These are phyloP conservation scores for Rhodotorula sp. DNA, from an alignment of 1,284 basidiomycete genomes.

Conservation along the genomic window DNA sequence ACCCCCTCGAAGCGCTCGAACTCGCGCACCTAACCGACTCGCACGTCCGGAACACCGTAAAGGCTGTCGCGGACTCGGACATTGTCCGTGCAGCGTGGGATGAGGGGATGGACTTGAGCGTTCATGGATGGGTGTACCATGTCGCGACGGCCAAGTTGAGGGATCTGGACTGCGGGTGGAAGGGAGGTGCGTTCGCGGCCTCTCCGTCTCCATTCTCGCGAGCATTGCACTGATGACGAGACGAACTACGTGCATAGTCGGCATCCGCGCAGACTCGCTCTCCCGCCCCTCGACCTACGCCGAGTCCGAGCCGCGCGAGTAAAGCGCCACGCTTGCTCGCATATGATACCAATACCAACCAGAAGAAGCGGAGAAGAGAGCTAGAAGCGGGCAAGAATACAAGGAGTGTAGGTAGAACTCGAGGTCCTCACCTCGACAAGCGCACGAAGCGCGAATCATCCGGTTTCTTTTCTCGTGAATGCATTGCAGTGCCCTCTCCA, in stretches of 20 bases:
- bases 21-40: constrained; percentile 62
- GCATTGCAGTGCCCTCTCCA: no score
- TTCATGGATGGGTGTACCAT: constrained; percentile 85
- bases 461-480: no score
- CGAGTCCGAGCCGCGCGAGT: constrained; percentile 18
- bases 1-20: constrained; percentile 23
- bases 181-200: constrained; percentile 29
- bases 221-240: no score
- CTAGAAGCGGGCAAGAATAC: background rate
- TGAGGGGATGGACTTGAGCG: constrained; percentile 55
- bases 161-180: constrained; percentile 61
- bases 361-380: no score
- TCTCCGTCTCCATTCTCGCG: background rate
- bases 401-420: background rate
- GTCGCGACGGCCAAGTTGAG: constrained; percentile 65
- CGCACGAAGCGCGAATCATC: no score
- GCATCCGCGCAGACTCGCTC: constrained; percentile 27
- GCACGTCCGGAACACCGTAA: constrained; percentile 74
- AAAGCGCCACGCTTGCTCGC: background rate
- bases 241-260: constrained; percentile 8
- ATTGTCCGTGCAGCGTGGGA: constrained; percentile 72
- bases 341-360: no score
- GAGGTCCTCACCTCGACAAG: background rate
- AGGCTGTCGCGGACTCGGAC: constrained; percentile 64
- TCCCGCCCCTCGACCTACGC: constrained; percentile 30